These are phyloP conservation scores for Cyclocybe aegerita DNA, from an alignment of 768 basidiomycete genomes.

Conservation along the genomic window DNA sequence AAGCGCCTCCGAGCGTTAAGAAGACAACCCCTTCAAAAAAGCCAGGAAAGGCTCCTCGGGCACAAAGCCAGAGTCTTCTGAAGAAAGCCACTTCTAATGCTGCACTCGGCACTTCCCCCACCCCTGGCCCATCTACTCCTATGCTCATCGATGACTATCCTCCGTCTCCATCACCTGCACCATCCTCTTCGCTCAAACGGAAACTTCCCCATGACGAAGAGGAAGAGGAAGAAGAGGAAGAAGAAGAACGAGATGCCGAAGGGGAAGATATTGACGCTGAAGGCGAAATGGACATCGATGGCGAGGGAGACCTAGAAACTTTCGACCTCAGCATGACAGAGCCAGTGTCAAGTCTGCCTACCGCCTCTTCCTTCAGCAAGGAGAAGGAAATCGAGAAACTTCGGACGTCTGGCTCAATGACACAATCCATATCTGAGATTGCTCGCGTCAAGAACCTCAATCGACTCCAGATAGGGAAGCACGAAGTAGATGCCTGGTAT, in stretches of 20 bases:
- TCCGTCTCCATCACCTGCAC: conserved; percentile 58
- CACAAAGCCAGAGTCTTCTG: conserved; percentile 44
- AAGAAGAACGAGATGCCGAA: conserved; percentile 55
- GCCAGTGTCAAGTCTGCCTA: conserved; percentile 49
- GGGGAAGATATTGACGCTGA: conserved; percentile 62
- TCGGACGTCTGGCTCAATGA: conserved; percentile 97
- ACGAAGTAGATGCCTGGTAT: conserved; percentile 99
- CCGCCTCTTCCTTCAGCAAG: conserved; percentile 79
- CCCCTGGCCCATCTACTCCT: conserved; percentile 59
- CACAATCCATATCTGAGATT: conserved; percentile 96
- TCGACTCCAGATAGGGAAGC: conserved; percentile 90
- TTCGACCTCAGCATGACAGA: conserved; percentile 62
- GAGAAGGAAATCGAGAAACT: conserved; percentile 99
- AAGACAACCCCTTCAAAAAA: conserved; percentile 52
- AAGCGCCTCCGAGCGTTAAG: conserved; percentile 52
- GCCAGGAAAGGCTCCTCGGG: conserved; percentile 63
- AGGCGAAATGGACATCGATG: conserved; percentile 74
- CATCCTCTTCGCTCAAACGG: conserved; percentile 58
- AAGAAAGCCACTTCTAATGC: conserved; percentile 73
- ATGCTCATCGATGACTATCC: conserved; percentile 37
- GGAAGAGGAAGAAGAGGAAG: conserved; percentile 54
- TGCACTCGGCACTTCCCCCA: conserved; percentile 55
- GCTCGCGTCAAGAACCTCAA: conserved; percentile 98
- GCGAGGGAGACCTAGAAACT: conserved; percentile 70
- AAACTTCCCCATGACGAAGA: conserved; percentile 68